A percentile compares a stretch with the other conserved stretches of the same genome.
These are phyloP conservation scores for Magnusiomyces paraingens DNA, from an alignment of 1,139 yeast genomes.

Conservation along the genomic window DNA sequence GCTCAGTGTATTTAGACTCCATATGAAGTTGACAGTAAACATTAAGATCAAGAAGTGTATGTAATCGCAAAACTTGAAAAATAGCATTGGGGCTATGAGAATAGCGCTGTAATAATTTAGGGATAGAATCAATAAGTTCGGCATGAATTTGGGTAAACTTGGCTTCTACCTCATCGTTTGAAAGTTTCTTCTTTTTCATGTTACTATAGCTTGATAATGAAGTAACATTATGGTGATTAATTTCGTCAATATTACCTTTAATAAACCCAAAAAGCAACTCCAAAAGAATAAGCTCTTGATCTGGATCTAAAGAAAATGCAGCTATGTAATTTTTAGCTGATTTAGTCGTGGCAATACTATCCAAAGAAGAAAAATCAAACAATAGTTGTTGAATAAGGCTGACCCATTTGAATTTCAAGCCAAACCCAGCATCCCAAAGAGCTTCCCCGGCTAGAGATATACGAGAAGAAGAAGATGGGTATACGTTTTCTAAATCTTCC, in stretches of 20 bases:
- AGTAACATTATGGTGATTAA: slow-evolving; percentile 6
- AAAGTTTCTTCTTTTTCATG: slow-evolving; percentile 14
- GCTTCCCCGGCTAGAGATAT: slow-evolving; percentile 22
- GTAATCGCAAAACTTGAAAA: slow-evolving; percentile 24
- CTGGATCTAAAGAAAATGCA: slow-evolving; percentile 20
- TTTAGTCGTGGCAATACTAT: slow-evolving; percentile 16
- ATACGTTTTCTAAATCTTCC: slow-evolving; percentile 17
- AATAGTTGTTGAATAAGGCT: slow-evolving; percentile 23
- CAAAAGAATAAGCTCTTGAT: slow-evolving; percentile 24
- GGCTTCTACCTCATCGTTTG: slow-evolving; percentile 20
- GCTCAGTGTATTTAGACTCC: slow-evolving; percentile 22
- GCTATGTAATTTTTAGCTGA: slow-evolving; percentile 16
- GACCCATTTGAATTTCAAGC: slow-evolving; percentile 21
- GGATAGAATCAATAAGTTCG: slow-evolving; percentile 22
- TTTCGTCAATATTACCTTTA: slow-evolving; percentile 18
- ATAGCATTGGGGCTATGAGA: slow-evolving; percentile 26
- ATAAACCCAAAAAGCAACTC: slow-evolving; percentile 30
- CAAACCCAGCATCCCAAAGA: slow-evolving; percentile 19
- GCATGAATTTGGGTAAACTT: slow-evolving; percentile 17
- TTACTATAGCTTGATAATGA: slow-evolving; percentile 8
- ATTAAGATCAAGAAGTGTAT: slow-evolving; percentile 26
- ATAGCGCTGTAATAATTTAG: slow-evolving; percentile 26
- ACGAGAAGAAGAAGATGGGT: slow-evolving; percentile 17
- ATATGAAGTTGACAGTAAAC: slow-evolving; percentile 25
- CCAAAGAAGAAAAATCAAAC: slow-evolving; percentile 28